These are phyloP conservation scores for Rhinocladiella similis DNA, from an alignment of 2,329 filamentous ascomycete species.

Conservation along the genomic window DNA sequence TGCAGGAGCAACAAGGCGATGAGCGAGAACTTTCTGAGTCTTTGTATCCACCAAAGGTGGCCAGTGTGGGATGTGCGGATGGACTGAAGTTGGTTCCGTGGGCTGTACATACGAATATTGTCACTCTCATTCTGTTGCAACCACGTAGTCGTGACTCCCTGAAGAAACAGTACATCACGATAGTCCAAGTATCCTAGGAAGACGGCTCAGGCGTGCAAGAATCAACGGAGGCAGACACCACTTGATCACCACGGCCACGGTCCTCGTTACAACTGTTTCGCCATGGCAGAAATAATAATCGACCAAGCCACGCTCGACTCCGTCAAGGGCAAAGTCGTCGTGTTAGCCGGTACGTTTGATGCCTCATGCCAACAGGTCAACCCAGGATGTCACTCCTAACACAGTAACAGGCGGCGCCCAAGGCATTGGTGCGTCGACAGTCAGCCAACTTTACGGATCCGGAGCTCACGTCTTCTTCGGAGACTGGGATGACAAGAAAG, in stretches of 20 bases:
- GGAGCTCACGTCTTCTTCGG: conserved; percentile 48
- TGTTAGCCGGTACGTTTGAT: conserved; percentile 16
- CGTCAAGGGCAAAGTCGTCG: conserved; percentile 23
- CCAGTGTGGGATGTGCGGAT: no score
- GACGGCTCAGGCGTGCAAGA: no score
- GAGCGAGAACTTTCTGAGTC: no score
- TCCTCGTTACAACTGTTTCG: background rate
- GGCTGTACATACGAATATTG: no score
- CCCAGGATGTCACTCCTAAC: background rate
- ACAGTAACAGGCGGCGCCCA: conserved; percentile 34
- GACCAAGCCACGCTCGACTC: conserved; percentile 17
- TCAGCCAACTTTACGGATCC: conserved; percentile 38
- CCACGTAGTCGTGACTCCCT: no score
- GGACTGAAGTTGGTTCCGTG: no score
- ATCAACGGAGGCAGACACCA: no score
- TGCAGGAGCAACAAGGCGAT: background rate
- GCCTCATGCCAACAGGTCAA: background rate
- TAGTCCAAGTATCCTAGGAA: no score
- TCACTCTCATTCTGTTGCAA: no score
- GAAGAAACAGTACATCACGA: no score
- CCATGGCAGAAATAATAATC: conserved; percentile 18
- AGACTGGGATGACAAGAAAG: conserved; percentile 34
- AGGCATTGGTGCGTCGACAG: conserved; percentile 47
- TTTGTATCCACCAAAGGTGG: no score
- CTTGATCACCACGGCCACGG: no score